phyloP scores from a whole-genome alignment of 345 rosid species.

The Isatis tinctoria region DNA sequence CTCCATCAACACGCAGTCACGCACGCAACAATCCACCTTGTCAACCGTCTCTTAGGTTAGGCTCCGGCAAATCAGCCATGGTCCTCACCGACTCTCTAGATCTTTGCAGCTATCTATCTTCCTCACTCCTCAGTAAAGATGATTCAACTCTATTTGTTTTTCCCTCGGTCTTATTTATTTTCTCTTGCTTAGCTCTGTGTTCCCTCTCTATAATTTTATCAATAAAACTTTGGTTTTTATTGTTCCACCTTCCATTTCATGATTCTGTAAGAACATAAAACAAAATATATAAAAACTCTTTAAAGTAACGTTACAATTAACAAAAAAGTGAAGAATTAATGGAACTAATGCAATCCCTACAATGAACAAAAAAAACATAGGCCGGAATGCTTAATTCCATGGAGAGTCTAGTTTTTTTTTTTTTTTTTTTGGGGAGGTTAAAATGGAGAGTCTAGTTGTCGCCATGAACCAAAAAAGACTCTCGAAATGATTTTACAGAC shows the following conservation, averaged over 20 bases:
- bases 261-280: neutral
- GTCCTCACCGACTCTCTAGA: neutral
- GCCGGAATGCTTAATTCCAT: neutral
- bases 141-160: too few relatives aligned
- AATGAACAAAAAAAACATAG: neutral
- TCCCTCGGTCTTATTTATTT: too few relatives aligned
- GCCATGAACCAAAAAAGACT: neutral
- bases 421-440: too few relatives aligned
- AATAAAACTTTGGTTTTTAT: neutral
- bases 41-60: neutral
- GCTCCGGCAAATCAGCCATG: neutral
- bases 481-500: neutral
- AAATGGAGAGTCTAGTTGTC: neutral
- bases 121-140: neutral
- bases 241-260: neutral
- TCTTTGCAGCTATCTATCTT: neutral
- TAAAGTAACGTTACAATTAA: too few relatives aligned
- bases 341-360: neutral
- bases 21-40: neutral
- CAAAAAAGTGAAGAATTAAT: neutral
- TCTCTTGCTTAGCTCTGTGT: too few relatives aligned
- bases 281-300: neutral
- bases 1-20: neutral
- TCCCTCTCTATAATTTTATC: neutral
- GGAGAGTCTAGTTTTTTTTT: too few relatives aligned